Percentiles rank a stretch among this genome's conserved stretches.
phyloP scores from a whole-genome alignment of 768 basidiomycete species.

The Boletus subparvulus region DNA sequence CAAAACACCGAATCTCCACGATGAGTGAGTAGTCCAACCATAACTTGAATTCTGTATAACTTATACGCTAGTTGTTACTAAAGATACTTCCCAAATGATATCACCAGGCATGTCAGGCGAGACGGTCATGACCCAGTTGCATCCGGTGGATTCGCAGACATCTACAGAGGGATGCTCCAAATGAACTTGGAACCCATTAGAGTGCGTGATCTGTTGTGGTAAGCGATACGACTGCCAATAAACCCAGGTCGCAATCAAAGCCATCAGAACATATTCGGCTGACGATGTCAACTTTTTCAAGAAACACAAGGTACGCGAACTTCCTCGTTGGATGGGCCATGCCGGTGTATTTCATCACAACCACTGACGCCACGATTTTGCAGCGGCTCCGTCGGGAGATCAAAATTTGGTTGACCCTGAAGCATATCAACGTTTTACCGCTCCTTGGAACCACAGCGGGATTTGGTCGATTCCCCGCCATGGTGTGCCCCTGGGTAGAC shows the following conservation, averaged over 20 bases:
- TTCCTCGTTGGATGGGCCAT: background rate
- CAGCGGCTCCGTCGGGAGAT: conserved; percentile 32
- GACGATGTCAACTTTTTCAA: conserved; percentile 11
- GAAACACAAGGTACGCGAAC: conserved; percentile 4
- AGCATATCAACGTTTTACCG: conserved; percentile 25
- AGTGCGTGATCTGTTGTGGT: background rate
- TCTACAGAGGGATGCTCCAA: conserved; percentile 15
- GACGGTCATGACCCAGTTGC: conserved; percentile 12
- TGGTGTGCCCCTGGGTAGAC: conserved; percentile 31
- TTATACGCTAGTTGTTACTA: background rate
- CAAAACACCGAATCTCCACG: background rate
- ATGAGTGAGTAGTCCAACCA: conserved; percentile 12
- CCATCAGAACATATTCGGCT: conserved; percentile 15
- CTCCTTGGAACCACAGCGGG: conserved; percentile 18
- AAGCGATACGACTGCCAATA: background rate
- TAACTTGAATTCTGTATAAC: background rate
- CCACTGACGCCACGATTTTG: background rate
- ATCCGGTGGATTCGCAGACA: conserved; percentile 18
- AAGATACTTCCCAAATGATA: conserved; percentile 7
- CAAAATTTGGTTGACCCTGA: conserved; percentile 25
- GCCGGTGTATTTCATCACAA: background rate
- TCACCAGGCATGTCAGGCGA: conserved; percentile 7
- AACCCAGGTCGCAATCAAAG: conserved; percentile 15
- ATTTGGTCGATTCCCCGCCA: conserved; percentile 30
- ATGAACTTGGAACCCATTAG: background rate